phyloP scores from a whole-genome alignment of 2,329 filamentous ascomycete species.

The Harringtonia aguacate region DNA sequence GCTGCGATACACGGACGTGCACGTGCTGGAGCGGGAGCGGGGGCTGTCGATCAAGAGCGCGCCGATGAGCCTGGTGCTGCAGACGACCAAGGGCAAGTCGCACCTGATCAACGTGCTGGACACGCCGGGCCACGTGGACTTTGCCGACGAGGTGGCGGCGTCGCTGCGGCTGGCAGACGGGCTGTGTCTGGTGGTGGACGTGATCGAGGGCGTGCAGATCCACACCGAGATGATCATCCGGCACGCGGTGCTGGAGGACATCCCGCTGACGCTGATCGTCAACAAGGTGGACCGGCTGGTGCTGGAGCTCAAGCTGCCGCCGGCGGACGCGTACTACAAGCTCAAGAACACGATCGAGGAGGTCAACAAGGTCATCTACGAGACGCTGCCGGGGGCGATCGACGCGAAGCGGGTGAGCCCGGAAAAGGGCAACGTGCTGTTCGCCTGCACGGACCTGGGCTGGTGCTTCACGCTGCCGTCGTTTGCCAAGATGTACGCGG shows the following conservation, averaged over 20 bases:
- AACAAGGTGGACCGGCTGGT: conserved; percentile 98
- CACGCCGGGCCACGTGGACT: conserved; percentile 96
- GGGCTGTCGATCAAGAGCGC: conserved; percentile 87
- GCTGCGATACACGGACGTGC: conserved; percentile 87
- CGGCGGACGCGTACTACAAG: conserved; percentile 96
- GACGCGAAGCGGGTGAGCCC: conserved; percentile 76
- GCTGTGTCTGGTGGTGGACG: conserved; percentile 86
- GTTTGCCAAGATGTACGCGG: conserved; percentile 93
- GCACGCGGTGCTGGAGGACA: conserved; percentile 80
- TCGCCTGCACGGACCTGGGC: conserved; percentile 84
- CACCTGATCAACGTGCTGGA: conserved; percentile 92
- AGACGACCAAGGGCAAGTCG: conserved; percentile 83
- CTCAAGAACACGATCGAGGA: conserved; percentile 97
- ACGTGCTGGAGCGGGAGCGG: conserved; percentile 77
- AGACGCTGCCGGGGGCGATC: conserved; percentile 69
- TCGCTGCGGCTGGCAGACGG: conserved; percentile 82
- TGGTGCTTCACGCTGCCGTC: conserved; percentile 95
- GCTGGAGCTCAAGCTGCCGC: conserved; percentile 85
- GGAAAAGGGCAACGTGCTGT: conserved; percentile 96
- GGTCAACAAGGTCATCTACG: conserved; percentile 92
- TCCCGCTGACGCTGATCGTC: conserved; percentile 81
- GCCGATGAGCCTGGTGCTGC: conserved; percentile 88
- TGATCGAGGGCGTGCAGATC: conserved; percentile 97
- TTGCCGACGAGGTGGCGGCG: conserved; percentile 91
- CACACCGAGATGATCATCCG: conserved; percentile 97